Conservation (phyloP, 805 yeast species). For the Kregervanrija fluxuum region DNA sequence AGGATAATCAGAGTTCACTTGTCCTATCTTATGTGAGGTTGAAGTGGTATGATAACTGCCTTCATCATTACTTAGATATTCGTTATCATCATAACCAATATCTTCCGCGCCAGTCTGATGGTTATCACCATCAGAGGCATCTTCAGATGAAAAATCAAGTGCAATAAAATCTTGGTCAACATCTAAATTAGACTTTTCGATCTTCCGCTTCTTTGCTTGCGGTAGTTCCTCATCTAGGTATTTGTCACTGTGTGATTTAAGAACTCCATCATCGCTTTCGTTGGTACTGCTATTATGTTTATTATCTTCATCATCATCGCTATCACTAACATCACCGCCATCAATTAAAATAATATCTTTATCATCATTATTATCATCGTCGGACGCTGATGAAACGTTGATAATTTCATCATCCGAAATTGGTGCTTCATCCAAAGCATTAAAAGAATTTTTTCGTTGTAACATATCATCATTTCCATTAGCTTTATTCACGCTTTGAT, state of each 20-base stretch:
- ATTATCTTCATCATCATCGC: slow-evolving; percentile 1
- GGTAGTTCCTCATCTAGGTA: slow-evolving; percentile 2
- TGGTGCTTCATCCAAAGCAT: slow-evolving; percentile 4
- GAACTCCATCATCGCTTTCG: slow-evolving; percentile 2
- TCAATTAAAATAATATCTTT: slow-evolving; percentile 9
- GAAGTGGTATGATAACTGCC: slow-evolving; percentile 23
- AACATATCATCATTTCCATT: not conserved
- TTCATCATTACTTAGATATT: slow-evolving; percentile 41
- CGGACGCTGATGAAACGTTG: slow-evolving; percentile 7
- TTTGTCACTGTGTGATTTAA: not conserved
- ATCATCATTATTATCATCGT: slow-evolving; percentile 2
- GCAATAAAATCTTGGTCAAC: slow-evolving; percentile 48
- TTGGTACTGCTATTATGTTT: not conserved
- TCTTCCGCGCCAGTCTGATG: slow-evolving; percentile 8
- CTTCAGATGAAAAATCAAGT: slow-evolving; percentile 42
- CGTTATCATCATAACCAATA: slow-evolving; percentile 28
- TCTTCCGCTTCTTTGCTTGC: slow-evolving; percentile 5
- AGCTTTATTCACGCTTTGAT: not conserved
- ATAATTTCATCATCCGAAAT: slow-evolving; percentile 6
- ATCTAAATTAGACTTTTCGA: slow-evolving; percentile 29
- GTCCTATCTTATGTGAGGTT: slow-evolving; percentile 19
- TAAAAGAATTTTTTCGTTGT: slow-evolving; percentile 8
- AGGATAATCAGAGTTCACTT: slow-evolving; percentile 41
- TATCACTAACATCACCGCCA: not conserved
- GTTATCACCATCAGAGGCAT: slow-evolving; percentile 29